Base-by-base conservation (phyloP, 192 early-diverging fungal genomes). In the Spizellomyces punctatus region DNA sequence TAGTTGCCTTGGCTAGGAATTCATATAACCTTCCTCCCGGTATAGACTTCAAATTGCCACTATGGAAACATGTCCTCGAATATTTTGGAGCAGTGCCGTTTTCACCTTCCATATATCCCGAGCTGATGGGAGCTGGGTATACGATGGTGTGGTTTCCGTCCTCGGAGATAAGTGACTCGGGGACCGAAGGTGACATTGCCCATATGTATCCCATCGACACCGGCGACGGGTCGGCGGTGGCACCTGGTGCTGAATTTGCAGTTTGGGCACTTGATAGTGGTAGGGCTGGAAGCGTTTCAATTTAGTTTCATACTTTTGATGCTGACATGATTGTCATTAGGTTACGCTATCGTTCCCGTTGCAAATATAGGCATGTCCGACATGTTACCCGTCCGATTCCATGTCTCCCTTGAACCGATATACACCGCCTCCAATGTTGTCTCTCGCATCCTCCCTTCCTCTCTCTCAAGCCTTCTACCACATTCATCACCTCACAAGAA, bases 51-150 rank as follows among this genome's bases (percentile, higher is more conserved):
- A 66, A 62, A 49, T 52, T 75, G 14, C 73, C 73, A 5, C 19
- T 69, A 41, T 79, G 78, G 78, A 79, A 79, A 52, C 78, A 79
- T 46, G 14, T 79, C 44, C 14, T 79, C 9, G 64, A 79, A 60
- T 79, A 77, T 58, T 66, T 79, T 45, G 78, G 78, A 10, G 78
- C 78, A 14, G 60, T 79, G 36, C 43, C 65, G 45, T 19, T 7
- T 10, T 19, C 14, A 17, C 59, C 68, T 4, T n/a, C 10, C 21
- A 46, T 57, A 12, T 17, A 46, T 12, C 10, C 17, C 36, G 10
- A 27, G 17, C 58, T 70, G 17, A 63, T 70, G 58, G 14, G 19
- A 6, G 17, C 60, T 62, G n/a, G 60, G 17, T 9, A 27, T 41
- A 62, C 60, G n/a, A 41, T 36, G 27, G 27, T 36, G 27, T 36